Percentiles rank a stretch among this genome's conserved stretches.
Evolutionary conservation across 2,329 filamentous ascomycete species (phyloP).

Genomic region (Trichoderma hamatum): DNA sequence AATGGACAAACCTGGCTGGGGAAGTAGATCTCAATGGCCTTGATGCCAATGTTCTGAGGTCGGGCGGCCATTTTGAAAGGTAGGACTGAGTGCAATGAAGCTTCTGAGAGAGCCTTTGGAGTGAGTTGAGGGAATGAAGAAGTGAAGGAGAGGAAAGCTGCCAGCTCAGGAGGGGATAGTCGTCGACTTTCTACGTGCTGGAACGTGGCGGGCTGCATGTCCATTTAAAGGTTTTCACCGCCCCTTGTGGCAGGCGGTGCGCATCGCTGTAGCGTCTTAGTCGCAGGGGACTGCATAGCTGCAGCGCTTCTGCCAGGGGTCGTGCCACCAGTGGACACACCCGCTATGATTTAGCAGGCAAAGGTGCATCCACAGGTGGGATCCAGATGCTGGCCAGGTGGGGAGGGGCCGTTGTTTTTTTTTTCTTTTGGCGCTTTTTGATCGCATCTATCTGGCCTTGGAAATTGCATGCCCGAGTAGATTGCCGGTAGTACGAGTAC

Average conservation of each 20-base stretch:
- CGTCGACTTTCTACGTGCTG: not conserved
- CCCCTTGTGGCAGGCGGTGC: conserved; percentile 29
- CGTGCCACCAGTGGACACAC: not conserved
- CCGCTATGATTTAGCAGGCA: not conserved
- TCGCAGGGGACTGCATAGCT: conserved; percentile 1
- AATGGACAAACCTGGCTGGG: conserved; percentile 71
- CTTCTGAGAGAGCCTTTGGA: not conserved
- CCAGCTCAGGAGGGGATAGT: conserved; percentile 19
- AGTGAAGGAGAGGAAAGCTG: conserved; percentile 27
- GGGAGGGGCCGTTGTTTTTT: conserved; percentile 1
- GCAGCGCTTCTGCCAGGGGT: conserved; percentile 22
- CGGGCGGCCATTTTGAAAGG: conserved; percentile 66
- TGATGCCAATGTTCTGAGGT: conserved; percentile 87
- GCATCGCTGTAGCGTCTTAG: conserved; percentile 7
- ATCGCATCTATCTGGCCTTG: not conserved
- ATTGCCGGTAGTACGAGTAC: not conserved
- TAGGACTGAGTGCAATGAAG: conserved; percentile 2
- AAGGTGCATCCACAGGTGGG: not conserved
- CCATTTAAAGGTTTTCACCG: conserved; percentile 31
- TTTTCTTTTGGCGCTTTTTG: not conserved
- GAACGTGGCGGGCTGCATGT: conserved; percentile 11
- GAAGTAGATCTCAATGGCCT: conserved; percentile 90
- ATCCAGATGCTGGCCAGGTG: conserved; percentile 7
- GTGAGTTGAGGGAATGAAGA: conserved; percentile 9
- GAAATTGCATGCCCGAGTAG: not conserved